These are phyloP conservation scores for Tetradesmus obliquus DNA, from an alignment of 139 green algal species.

Conservation along the genomic window DNA sequence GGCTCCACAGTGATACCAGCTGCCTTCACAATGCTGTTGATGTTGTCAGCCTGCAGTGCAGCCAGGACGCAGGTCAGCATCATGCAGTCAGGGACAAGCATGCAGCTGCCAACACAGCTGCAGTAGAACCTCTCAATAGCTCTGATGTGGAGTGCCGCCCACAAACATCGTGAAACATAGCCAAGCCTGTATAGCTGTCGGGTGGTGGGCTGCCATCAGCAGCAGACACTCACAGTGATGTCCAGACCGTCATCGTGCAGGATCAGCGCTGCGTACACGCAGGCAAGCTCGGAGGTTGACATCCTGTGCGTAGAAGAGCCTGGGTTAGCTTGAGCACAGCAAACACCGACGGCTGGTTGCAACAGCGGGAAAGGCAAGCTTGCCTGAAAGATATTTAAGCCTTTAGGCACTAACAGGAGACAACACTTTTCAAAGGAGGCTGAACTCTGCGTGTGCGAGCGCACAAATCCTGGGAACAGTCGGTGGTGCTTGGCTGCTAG, in stretches of 20 bases:
- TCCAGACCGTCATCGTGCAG: constrained; percentile 96
- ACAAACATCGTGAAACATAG: background rate
- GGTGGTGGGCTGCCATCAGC: background rate
- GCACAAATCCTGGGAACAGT: background rate
- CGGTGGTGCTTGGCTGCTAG: background rate
- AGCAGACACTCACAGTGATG: constrained; percentile 73
- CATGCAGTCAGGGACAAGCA: background rate
- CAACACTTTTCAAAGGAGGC: constrained; percentile 36
- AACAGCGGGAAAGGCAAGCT: constrained; percentile 9
- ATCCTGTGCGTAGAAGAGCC: constrained; percentile 58
- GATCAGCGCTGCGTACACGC: constrained; percentile 97
- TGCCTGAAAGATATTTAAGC: constrained; percentile 83
- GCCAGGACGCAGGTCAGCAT: background rate
- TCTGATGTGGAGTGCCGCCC: background rate
- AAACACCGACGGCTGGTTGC: background rate
- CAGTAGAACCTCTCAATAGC: background rate
- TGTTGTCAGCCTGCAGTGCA: constrained; percentile 89
- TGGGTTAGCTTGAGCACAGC: background rate
- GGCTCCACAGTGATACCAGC: constrained; percentile 93
- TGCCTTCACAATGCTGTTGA: constrained; percentile 90
- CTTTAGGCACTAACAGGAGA: constrained; percentile 62
- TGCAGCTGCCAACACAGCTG: background rate
- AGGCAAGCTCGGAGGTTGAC: constrained; percentile 90
- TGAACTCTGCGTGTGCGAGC: background rate
- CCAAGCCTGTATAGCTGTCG: background rate